Base-by-base conservation (phyloP, 2,329 filamentous ascomycete species). In the Botrytis cinerea region DNA sequence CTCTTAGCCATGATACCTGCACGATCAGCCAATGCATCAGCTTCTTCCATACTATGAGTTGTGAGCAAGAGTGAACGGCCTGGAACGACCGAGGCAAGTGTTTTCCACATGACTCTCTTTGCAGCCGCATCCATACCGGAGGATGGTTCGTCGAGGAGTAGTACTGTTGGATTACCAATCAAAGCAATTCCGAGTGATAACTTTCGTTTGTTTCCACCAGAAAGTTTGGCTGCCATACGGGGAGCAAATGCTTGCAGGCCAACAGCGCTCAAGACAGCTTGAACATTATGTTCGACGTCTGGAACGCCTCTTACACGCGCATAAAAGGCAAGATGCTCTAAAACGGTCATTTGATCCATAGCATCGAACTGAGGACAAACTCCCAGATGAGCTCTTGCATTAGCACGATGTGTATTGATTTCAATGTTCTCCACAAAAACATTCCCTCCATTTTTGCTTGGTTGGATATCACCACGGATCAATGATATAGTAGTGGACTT, bases 11-110 rank as follows among this genome's bases (percentile, higher is more conserved):
- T 90, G 77, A 98, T 97, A 20, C 94, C 95, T 0, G 92, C 94
- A 1, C 94, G 88, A 45, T 90, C 90, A 0, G 95, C 95, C 3
- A 98, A 86, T 0, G 94, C 94, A 79, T 97, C 94, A 0, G 95
- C 95, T 83, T 98, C 95, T 81, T 98, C 95, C 94, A 98, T 97
- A 67, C 90, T 93, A 82, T 98, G 95, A 0, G 95, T 98, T 0
- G 95, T 98, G 28, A 98, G 87, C 2, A 98, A 86, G 25, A 98
- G 89, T 0, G 91, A 93, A n/a, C 95, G 88, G 0, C 94, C 94
- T 0, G 90, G 88, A 0, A 92, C 90, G 5, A 95, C 90, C 1
- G 90, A 87, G 5, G 89, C 88, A 0, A 98, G 86, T 0, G 94
- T 97, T 73, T 89, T 89, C 95, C 95, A 98, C 93, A 98, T 97